A percentile compares a stretch with the other conserved stretches of the same genome.
Conservation (phyloP, 2,329 filamentous ascomycete species). For the Periconia sp. region DNA sequence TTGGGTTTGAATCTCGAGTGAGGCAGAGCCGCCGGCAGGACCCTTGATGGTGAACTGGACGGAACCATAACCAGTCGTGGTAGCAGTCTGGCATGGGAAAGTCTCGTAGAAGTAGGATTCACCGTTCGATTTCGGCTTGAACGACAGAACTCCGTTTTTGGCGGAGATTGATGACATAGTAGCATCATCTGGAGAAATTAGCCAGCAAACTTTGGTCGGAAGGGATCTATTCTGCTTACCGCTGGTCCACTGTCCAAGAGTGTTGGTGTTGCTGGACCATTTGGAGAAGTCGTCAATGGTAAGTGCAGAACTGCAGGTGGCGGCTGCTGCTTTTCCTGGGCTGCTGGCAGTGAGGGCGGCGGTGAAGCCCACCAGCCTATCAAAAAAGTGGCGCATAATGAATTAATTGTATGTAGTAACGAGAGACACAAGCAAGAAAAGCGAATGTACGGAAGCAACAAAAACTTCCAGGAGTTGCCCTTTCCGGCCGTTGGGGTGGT, state of each 20-base stretch:
- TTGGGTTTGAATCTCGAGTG: constrained; percentile 53
- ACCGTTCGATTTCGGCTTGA: constrained; percentile 48
- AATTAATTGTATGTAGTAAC: constrained; percentile 14
- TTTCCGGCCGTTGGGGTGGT: constrained; percentile 4
- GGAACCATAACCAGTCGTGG: constrained; percentile 50
- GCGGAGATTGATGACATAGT: constrained; percentile 50
- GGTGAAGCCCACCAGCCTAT: constrained; percentile 32
- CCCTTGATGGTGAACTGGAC: constrained; percentile 53
- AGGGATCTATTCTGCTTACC: constrained; percentile 19
- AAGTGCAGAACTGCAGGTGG: constrained; percentile 35
- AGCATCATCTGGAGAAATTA: constrained; percentile 50
- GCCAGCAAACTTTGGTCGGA: neutral
- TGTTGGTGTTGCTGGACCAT: constrained; percentile 40
- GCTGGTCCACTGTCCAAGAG: constrained; percentile 38
- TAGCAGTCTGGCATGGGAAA: constrained; percentile 51
- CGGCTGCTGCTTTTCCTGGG: constrained; percentile 24
- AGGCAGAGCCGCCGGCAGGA: constrained; percentile 44
- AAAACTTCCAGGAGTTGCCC: constrained; percentile 25
- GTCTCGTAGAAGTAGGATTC: constrained; percentile 59
- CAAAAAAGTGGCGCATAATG: constrained; percentile 30
- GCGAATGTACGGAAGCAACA: constrained; percentile 43
- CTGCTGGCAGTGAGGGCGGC: constrained; percentile 27
- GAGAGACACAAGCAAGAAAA: constrained; percentile 28
- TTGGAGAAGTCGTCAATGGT: constrained; percentile 45
- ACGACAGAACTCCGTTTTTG: constrained; percentile 49